Evolutionary conservation across 1,284 basidiomycete species (phyloP), one percentile per base, ranked within the genome.

Genomic region (Cronartium ribicola): DNA sequence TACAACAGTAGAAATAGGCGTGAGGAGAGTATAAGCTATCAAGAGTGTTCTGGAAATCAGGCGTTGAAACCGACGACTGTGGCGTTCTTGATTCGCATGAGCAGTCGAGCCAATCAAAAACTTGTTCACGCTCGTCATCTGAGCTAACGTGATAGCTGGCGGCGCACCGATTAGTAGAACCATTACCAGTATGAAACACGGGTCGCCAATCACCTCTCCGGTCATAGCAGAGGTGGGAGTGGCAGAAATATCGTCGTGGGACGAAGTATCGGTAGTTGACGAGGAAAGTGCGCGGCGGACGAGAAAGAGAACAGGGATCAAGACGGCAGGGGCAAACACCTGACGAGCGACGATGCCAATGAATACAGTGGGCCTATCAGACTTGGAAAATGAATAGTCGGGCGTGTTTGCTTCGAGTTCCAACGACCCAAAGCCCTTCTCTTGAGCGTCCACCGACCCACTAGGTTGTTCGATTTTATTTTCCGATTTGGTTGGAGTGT

Each of bases 21-120:
- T 80, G n/a, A 80, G 44, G 65, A 80, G 60, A 10, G 78, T 79
- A 67, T 80, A 80, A 22, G 76, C 76, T n/a, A 78, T 64, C 61
- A 80, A 78, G 3, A 80, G 65, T 14, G 79, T 80, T 46, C 75
- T 76, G 20, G 78, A 77, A 48, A 79, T 59, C 10, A 78, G 62
- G 17, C 74, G 67, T 61, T 77, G 76, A 43, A 78, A 76, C 10
- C 74, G 68, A 36, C 66, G 39, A 22, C 66, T 73, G 63, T 63
- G 55, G 29, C 48, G 14, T n/a, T 66, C 65, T 59, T 68, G 64
- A 2, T 63, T 41, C n/a, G 37, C 36, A 39, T 41, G 64, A 20
- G 57, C 46, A 57, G 29, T 55, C 4, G 66, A 43, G 70, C 40
- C 78, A 67, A 7, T 66, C 63, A 74, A 76, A 73, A 51, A 79